Conservation (phyloP, 164 flowering plant species). For the Echeveria elegans region DNA sequence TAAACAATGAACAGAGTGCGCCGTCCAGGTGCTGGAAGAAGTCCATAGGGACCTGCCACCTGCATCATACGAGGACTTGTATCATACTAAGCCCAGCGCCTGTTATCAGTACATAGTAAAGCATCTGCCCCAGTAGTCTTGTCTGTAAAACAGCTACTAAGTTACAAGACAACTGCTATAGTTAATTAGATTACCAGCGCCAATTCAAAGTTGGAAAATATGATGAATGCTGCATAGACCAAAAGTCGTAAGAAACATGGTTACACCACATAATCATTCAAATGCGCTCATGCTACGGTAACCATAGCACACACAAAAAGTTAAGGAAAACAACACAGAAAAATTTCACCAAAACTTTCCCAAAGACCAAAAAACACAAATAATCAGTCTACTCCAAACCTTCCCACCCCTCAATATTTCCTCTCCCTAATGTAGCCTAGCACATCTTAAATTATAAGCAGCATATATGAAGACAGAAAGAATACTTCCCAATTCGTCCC, state of each 20-base stretch:
- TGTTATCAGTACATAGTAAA: conserved; percentile 80
- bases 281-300: not conserved
- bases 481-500: too few relatives aligned
- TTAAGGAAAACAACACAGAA: not conserved
- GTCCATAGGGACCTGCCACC: conserved; percentile 75
- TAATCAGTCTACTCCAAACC: not conserved
- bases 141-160: conserved; percentile 36
- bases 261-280: not conserved
- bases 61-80: conserved; percentile 18
- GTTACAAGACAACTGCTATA: not conserved
- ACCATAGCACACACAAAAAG: too few relatives aligned
- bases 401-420: not conserved
- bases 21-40: conserved; percentile 92
- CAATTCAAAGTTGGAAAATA: too few relatives aligned
- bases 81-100: conserved; percentile 47
- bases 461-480: not conserved
- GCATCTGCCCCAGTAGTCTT: conserved; percentile 88
- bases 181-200: too few relatives aligned
- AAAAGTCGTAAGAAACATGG: not conserved
- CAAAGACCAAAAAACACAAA: not conserved
- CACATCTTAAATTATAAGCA: not conserved
- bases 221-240: not conserved
- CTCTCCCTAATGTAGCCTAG: too few relatives aligned
- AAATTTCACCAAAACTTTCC: not conserved
- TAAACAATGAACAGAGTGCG: conserved; percentile 84